A percentile compares a stretch with the other conserved stretches of the same genome.
phyloP scores from a whole-genome alignment of 148 eudicot species.

The Pharnaceum exiguum region DNA sequence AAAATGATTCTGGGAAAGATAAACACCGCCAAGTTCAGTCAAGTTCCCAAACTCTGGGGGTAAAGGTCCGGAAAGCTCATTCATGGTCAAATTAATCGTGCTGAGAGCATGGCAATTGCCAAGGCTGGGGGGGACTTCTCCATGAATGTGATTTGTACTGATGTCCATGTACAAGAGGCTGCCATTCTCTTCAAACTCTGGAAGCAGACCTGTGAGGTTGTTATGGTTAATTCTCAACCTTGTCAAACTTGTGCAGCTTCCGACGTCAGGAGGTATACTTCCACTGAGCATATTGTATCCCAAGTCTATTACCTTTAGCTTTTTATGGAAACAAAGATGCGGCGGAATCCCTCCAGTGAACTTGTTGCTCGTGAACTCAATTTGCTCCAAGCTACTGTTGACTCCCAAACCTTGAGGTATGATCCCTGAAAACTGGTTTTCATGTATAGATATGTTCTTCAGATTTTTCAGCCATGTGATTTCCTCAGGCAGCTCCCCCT shows the following conservation, averaged over 20 bases:
- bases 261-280: constrained; percentile 53
- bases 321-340: constrained; percentile 49
- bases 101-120: constrained; percentile 37
- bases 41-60: constrained; percentile 56
- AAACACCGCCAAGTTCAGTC: constrained; percentile 35
- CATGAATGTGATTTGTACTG: constrained; percentile 47
- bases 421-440: constrained; percentile 59
- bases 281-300: constrained; percentile 58
- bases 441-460: constrained; percentile 41
- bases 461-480: constrained; percentile 45
- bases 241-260: constrained; percentile 49
- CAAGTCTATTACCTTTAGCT: constrained; percentile 35
- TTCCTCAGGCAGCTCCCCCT: constrained; percentile 59
- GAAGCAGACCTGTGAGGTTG: constrained; percentile 55
- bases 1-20: constrained; percentile 52
- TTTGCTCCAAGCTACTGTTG: constrained; percentile 38
- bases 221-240: constrained; percentile 58
- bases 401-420: constrained; percentile 65
- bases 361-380: constrained; percentile 61
- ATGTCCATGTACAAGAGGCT: constrained; percentile 42
- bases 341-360: constrained; percentile 69
- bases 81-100: constrained; percentile 45
- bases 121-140: constrained; percentile 51
- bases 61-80: constrained; percentile 49
- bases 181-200: constrained; percentile 44